phyloP scores from a whole-genome alignment of 2,329 filamentous ascomycete species.

The Neonectria punicea region DNA sequence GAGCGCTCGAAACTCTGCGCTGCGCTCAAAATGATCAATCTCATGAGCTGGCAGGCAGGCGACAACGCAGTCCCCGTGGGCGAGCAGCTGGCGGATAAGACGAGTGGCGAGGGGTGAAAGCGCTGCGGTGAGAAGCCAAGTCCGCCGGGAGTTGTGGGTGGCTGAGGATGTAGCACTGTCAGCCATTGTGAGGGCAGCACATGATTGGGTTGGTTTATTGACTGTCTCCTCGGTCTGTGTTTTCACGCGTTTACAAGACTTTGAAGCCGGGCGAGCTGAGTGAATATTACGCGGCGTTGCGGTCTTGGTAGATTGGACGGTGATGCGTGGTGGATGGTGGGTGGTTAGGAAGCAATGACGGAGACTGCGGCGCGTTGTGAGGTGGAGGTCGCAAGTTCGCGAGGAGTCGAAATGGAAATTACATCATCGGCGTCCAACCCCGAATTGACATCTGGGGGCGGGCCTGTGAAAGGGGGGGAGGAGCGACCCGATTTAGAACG shows the following conservation, averaged over 20 bases:
- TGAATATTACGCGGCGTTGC: background rate
- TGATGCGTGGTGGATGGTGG: background rate
- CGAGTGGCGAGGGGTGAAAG: slow-evolving; percentile 87
- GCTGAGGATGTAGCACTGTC: slow-evolving; percentile 55
- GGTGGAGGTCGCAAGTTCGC: slow-evolving; percentile 19
- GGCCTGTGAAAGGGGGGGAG: slow-evolving; percentile 8
- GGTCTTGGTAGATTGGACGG: slow-evolving; percentile 1
- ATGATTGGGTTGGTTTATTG: slow-evolving; percentile 30
- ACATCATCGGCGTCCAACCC: slow-evolving; percentile 35
- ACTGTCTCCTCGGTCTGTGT: background rate
- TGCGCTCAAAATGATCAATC: slow-evolving; percentile 80
- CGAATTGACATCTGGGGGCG: slow-evolving; percentile 17
- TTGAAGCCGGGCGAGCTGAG: background rate
- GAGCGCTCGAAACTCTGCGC: slow-evolving; percentile 82
- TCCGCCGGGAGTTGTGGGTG: slow-evolving; percentile 79
- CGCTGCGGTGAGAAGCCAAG: slow-evolving; percentile 92
- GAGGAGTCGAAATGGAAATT: slow-evolving; percentile 35
- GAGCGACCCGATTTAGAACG: slow-evolving; percentile 11
- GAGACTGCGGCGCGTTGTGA: background rate
- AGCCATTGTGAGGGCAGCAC: slow-evolving; percentile 44
- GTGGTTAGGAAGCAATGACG: slow-evolving; percentile 4
- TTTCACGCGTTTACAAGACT: background rate
- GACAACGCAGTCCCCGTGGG: slow-evolving; percentile 92
- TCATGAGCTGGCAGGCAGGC: slow-evolving; percentile 83
- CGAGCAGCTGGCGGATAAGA: slow-evolving; percentile 81